A percentile compares a stretch with the other conserved stretches of the same genome.
phyloP scores from a whole-genome alignment of 1,284 basidiomycete species.

The Trichosporon coremiiforme region DNA sequence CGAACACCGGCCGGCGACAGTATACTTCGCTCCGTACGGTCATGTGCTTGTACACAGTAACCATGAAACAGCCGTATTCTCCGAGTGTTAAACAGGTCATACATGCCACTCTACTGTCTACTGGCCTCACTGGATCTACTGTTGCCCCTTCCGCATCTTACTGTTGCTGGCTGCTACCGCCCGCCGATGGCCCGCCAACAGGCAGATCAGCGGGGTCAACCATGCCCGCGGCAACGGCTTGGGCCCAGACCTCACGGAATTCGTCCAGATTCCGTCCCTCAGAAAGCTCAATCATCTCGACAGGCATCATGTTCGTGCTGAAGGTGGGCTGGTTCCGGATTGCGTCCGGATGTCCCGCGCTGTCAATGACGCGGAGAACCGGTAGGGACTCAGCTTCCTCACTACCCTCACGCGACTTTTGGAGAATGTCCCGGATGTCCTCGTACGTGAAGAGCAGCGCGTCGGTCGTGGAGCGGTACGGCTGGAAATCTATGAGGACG shows the following conservation, averaged over 20 bases:
- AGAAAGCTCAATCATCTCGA: slow-evolving; percentile 79
- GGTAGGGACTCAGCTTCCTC: slow-evolving; percentile 50
- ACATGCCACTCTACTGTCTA: no score
- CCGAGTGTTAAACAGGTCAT: no score
- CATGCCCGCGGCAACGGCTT: slow-evolving; percentile 33
- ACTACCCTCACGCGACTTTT: background rate
- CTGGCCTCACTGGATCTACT: no score
- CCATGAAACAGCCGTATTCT: no score
- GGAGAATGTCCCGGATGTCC: slow-evolving; percentile 62
- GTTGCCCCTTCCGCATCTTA: no score
- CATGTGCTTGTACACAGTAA: no score
- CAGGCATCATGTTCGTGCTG: slow-evolving; percentile 88
- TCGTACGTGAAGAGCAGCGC: slow-evolving; percentile 81
- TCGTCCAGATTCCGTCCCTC: slow-evolving; percentile 70
- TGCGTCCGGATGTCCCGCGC: slow-evolving; percentile 67
- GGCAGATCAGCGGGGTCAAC: slow-evolving; percentile 16
- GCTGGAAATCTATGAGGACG: slow-evolving; percentile 87
- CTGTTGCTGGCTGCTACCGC: no score
- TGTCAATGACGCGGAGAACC: slow-evolving; percentile 71
- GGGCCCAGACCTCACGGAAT: slow-evolving; percentile 61
- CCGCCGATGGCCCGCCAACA: background rate
- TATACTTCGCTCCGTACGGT: no score
- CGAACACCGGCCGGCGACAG: no score
- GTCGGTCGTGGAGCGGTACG: slow-evolving; percentile 82
- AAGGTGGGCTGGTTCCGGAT: slow-evolving; percentile 69